These are phyloP conservation scores for Kluyveromyces sp. DNA, from an alignment of 1,139 yeast species.

Conservation along the genomic window DNA sequence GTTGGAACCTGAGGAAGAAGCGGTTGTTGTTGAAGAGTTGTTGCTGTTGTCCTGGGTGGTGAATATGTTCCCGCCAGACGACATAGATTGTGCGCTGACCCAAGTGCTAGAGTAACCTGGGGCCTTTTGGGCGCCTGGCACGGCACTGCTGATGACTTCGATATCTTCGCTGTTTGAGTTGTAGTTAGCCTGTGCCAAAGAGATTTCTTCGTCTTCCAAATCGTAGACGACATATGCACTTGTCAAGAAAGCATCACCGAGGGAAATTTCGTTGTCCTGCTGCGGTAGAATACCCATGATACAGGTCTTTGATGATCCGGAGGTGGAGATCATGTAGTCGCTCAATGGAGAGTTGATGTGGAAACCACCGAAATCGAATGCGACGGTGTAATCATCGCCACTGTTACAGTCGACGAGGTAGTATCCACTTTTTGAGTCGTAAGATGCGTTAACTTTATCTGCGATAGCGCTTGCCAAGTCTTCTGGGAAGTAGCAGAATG, in stretches of 20 bases:
- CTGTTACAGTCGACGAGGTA: conserved; percentile 32
- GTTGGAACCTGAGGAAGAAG: background rate
- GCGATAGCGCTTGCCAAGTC: conserved; percentile 28
- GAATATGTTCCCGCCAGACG: conserved; percentile 20
- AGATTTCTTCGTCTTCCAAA: conserved; percentile 55
- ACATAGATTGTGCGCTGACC: conserved; percentile 18
- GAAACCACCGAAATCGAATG: conserved; percentile 48
- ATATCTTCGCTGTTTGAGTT: conserved; percentile 34
- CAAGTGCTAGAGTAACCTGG: conserved; percentile 34
- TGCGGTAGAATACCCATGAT: conserved; percentile 30
- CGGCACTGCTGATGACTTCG: conserved; percentile 35
- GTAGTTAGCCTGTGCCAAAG: conserved; percentile 55
- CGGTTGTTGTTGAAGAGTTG: conserved; percentile 6
- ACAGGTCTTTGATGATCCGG: conserved; percentile 23
- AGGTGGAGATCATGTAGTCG: conserved; percentile 29
- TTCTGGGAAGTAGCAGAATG: conserved; percentile 37
- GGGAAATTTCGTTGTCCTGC: conserved; percentile 30
- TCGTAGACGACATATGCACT: conserved; percentile 75
- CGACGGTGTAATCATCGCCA: conserved; percentile 12
- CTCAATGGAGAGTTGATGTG: conserved; percentile 41
- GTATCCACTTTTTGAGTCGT: conserved; percentile 28
- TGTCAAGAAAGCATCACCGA: conserved; percentile 73
- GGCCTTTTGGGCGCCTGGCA: conserved; percentile 43
- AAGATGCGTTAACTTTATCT: conserved; percentile 33
- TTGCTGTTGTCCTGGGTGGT: conserved; percentile 13